Evolutionary conservation across 179 eudicot species (phyloP).

Genomic region (Corrigiola litoralis): DNA sequence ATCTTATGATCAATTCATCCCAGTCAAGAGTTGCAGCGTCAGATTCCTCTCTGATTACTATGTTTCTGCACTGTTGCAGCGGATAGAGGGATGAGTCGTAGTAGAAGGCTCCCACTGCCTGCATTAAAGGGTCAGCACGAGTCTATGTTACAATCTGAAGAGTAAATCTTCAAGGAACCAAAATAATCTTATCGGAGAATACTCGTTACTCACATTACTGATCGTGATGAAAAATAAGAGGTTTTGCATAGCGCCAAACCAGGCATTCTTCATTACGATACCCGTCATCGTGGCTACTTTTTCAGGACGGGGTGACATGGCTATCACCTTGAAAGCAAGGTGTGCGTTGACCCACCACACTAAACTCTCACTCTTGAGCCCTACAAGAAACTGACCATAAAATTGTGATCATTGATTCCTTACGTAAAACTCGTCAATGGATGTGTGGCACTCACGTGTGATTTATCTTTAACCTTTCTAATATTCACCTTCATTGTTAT

Average conservation of each 20-base stretch:
- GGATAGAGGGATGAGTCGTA: not conserved
- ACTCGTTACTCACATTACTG: not conserved
- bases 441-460: too few species aligned
- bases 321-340: not conserved
- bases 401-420: too few species aligned
- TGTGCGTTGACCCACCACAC: not conserved
- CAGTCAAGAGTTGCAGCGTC: not conserved
- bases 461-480: too few species aligned
- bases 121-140: not conserved
- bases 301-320: not conserved
- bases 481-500: too few species aligned
- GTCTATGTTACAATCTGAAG: too few species aligned
- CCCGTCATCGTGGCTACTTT: not conserved
- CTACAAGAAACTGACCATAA: not conserved
- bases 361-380: not conserved
- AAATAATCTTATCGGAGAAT: not conserved
- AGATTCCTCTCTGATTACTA: not conserved
- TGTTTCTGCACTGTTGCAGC: not conserved
- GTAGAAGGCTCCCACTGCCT: not conserved
- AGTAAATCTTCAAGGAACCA: too few species aligned
- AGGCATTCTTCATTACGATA: not conserved
- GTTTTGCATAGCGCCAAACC: constrained; percentile 4
- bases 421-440: too few species aligned
- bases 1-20: not conserved
- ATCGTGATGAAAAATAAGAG: not conserved